Percentiles rank a stretch among this genome's conserved stretches.
These are phyloP conservation scores for Fusarium decemcellulare DNA, from an alignment of 2,329 filamentous ascomycete genomes.

Conservation along the genomic window DNA sequence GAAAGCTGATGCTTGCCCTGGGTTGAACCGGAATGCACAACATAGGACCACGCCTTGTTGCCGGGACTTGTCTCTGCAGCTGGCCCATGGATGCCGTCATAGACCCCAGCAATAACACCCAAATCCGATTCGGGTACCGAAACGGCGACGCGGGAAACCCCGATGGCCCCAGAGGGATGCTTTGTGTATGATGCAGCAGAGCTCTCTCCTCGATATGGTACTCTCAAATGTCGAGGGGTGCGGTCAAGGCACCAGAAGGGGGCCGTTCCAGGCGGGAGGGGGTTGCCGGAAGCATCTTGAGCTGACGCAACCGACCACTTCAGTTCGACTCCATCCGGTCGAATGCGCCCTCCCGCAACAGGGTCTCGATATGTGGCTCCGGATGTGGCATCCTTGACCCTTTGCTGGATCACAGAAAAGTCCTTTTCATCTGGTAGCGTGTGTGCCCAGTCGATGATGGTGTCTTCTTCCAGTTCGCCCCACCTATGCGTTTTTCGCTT, in stretches of 20 bases:
- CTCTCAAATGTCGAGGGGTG: constrained; percentile 14
- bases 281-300: background rate
- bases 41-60: constrained; percentile 10
- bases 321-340: constrained; percentile 29
- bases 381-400: background rate
- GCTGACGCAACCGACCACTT: constrained; percentile 35
- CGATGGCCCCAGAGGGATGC: constrained; percentile 12
- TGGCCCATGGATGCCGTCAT: constrained; percentile 24
- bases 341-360: constrained; percentile 25
- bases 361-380: background rate
- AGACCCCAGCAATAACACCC: constrained; percentile 2
- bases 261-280: constrained; percentile 19
- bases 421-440: constrained; percentile 22
- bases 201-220: constrained; percentile 10
- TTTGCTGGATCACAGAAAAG: constrained; percentile 16
- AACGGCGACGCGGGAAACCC: constrained; percentile 10
- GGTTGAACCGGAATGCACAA: constrained; percentile 21
- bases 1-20: constrained; percentile 13
- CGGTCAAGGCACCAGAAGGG: constrained; percentile 36
- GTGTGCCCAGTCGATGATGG: constrained; percentile 31
- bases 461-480: constrained; percentile 25
- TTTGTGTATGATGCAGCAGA: background rate
- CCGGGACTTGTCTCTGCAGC: fast-evolving
- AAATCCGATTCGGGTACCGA: background rate
- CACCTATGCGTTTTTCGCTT: constrained; percentile 26